Percentiles rank a stretch among this genome's conserved stretches.
phyloP scores from a whole-genome alignment of 108 stramenopile species.

The Aureococcus anophagefferens region DNA sequence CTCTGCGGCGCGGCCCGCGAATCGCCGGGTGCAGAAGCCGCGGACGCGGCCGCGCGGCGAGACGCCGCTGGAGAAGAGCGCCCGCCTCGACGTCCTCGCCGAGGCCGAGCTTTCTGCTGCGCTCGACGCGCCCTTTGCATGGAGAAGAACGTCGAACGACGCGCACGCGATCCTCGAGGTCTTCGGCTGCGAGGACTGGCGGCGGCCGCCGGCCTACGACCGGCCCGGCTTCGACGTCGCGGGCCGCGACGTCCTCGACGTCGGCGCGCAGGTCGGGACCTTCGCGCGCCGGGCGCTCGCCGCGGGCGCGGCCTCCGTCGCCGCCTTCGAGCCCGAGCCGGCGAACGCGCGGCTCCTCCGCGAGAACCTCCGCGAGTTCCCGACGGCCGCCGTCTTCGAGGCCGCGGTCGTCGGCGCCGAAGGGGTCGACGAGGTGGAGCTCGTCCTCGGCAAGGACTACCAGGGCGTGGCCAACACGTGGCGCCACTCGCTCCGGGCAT shows the following conservation, averaged over 20 bases:
- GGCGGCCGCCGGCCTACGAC: neutral
- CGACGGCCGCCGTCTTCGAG: neutral
- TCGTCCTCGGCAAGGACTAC: too few species aligned
- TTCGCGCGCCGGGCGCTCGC: neutral
- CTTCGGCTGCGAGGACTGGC: neutral
- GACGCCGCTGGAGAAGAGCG: too few species aligned
- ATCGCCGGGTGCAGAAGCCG: too few species aligned
- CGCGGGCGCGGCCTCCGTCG: neutral
- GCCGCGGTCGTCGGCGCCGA: neutral
- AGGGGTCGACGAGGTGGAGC: neutral
- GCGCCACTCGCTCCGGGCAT: neutral
- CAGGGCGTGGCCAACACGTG: neutral
- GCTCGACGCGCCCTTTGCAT: too few species aligned
- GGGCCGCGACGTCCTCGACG: neutral
- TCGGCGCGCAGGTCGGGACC: neutral
- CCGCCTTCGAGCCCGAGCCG: neutral
- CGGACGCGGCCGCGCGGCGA: too few species aligned
- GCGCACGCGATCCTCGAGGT: neutral
- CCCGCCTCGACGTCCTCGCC: too few species aligned
- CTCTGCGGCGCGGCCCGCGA: too few species aligned
- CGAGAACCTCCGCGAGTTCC: neutral
- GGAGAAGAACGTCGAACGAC: too few species aligned
- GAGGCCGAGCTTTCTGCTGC: too few species aligned
- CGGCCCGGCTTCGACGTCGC: too few species aligned
- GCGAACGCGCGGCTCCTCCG: neutral